Evolutionary conservation across 139 green algal species (phyloP), one percentile per base, ranked within the genome.

Genomic region (Chlorella sp.): DNA sequence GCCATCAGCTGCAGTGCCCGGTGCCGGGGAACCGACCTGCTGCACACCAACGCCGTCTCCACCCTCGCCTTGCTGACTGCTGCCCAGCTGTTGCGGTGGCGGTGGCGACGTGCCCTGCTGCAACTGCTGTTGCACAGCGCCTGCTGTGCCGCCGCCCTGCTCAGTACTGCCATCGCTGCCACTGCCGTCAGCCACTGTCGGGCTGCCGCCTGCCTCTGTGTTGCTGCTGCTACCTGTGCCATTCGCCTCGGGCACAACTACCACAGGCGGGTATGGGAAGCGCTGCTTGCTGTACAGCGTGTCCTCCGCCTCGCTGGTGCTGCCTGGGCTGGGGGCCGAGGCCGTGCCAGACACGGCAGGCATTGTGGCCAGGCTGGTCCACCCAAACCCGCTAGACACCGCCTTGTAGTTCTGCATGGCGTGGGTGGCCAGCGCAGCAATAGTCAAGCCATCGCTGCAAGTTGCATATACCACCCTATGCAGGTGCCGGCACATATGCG

Each of bases 251-350:
- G 76, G 26, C 24, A 69, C 62, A 8, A 82, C 38, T 26, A 72
- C 56, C 4, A 82, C 62, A 30, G 76, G 76, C 7, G 76, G 76
- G 40, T 60, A 82, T 19, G 76, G 76, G 76, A 82, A 82, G 76
- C 76, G 76, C 76, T 82, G 76, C 76, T 73, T 82, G 76, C 76
- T 82, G 76, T 73, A 82, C 76, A 82, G 76, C 46, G 38, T 73
- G 76, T 82, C 76, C 58, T 73, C 76, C 6, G 76, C 76, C 58
- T 56, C 38, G 5, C 56, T 60, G 22, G 38, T 41, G 13, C 41
- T 11, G 56, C 22, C 40, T 41, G 76, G 76, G 38, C 56, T 7
- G 2, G 76, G 76, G 4, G 28, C 38, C 0, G 76, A 41, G 19
- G 38, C 58, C 26, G 76, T 58, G 40, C 20, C 14, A 30, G 56